Percentiles rank a stretch among this genome's conserved stretches.
Conservation (phyloP, 2,329 filamentous ascomycete species). For the Claviceps pazoutovae region DNA sequence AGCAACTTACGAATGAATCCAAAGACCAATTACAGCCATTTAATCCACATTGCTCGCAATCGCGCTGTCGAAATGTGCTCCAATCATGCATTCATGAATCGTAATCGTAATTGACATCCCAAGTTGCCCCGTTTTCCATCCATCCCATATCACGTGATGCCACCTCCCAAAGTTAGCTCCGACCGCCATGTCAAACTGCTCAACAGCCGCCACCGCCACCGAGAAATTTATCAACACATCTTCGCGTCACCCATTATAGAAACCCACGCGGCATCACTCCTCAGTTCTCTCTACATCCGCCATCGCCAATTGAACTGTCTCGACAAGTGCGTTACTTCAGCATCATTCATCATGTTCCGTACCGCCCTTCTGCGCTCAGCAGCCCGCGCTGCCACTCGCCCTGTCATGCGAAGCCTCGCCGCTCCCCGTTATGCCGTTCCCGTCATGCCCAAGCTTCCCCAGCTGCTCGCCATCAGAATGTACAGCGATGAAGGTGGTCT, state of each 20-base stretch:
- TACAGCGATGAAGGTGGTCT: conserved; percentile 77
- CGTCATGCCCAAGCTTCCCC: conserved; percentile 15
- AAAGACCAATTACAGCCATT: too few species aligned
- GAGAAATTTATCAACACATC: conserved; percentile 32
- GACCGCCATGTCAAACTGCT: conserved; percentile 12
- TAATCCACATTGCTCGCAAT: too few species aligned
- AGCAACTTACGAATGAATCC: too few species aligned
- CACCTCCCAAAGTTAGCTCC: conserved; percentile 12
- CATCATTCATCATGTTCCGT: conserved; percentile 58
- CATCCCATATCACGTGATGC: conserved; percentile 7
- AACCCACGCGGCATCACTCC: not conserved
- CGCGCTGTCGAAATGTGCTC: not conserved
- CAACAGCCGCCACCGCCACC: conserved; percentile 14
- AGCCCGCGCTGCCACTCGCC: conserved; percentile 41
- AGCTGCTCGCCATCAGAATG: conserved; percentile 59
- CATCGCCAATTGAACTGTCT: conserved; percentile 6
- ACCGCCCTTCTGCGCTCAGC: conserved; percentile 70
- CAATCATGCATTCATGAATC: conserved; percentile 3
- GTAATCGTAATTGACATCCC: not conserved
- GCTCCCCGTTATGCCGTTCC: conserved; percentile 43
- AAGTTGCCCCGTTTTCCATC: not conserved
- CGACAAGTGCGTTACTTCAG: not conserved
- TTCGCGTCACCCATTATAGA: not conserved
- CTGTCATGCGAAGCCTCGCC: conserved; percentile 40
- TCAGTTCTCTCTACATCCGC: not conserved